A percentile compares a stretch with the other conserved stretches of the same genome.
Conservation (phyloP, 768 basidiomycete species). For the Lentinus brumalis region DNA sequence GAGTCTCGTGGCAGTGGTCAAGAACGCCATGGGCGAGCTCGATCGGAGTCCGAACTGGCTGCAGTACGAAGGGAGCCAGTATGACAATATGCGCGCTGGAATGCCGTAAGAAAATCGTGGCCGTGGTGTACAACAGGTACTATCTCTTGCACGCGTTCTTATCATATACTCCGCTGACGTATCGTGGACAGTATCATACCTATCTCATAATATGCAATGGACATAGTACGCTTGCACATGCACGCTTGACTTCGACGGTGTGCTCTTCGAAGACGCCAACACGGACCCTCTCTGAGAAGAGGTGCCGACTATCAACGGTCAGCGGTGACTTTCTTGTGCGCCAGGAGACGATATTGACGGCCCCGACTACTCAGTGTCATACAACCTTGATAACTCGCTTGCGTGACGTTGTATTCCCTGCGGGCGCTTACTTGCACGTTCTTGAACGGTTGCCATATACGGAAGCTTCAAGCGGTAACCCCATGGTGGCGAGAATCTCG, state of each 20-base stretch:
- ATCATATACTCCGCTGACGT: constrained; percentile 5
- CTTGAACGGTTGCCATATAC: constrained; percentile 18
- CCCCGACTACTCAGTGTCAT: too few species aligned
- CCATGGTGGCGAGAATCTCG: neutral
- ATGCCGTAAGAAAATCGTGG: constrained; percentile 42
- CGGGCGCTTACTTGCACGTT: constrained; percentile 8
- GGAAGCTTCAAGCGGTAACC: neutral
- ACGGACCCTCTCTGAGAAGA: too few species aligned
- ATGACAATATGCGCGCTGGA: constrained; percentile 76
- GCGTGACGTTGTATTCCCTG: neutral
- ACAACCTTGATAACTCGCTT: too few species aligned
- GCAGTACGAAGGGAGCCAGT: constrained; percentile 71
- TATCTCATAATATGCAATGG: constrained; percentile 1
- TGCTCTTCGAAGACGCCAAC: neutral
- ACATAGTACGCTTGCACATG: neutral
- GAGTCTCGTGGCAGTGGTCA: constrained; percentile 75
- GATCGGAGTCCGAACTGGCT: constrained; percentile 83
- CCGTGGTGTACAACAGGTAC: constrained; percentile 5
- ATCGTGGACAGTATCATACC: constrained; percentile 1
- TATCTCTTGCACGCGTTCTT: neutral
- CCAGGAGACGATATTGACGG: too few species aligned
- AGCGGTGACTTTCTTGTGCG: too few species aligned
- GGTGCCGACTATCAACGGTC: too few species aligned
- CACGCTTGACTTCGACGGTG: neutral
- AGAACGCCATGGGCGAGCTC: constrained; percentile 74